Evolutionary conservation across 176 grass and related monocot genomes (phyloP), one percentile per base, ranked within the genome.

Genomic region (Secale cereale): DNA sequence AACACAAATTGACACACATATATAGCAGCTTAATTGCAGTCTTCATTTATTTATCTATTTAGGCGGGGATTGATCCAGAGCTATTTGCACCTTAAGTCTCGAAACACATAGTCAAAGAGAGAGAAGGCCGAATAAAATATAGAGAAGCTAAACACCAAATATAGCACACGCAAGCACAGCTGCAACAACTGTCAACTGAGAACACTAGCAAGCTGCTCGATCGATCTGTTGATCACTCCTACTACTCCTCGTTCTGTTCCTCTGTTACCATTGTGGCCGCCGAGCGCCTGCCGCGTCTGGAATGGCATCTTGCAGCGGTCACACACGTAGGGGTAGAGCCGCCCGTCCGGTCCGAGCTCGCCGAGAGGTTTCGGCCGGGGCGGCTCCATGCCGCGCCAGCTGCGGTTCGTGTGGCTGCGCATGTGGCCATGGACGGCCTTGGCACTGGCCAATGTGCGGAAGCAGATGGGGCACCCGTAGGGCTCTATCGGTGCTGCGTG

Each of bases 391-490:
- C 92, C 92, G 7, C 84, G 89, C 84, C 80, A 94, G 1, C 26
- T 3, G 2, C 89, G 89, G 4, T 89, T 81, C 7, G 84, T 84
- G 81, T 89, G 89, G 71, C 64, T 72, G 57, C 92, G 83, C 89
- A 91, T 89, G 71, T 94, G 92, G 0, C 92, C 86, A 59, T 91
- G 89, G 19, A 89, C 28, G 1, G 89, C 92, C 65, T 89, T 94
- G 20, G 29, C 37, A n/a, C 32, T 43, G 74, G 19, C 26, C 28
- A 94, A 94, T 12, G 7, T 4, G 8, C 81, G 81, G n/a, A 59
- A 0, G 29, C 92, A 94, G 29, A 91, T 14, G 12, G 89, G 92
- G 61, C 92, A 94, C 0, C 10, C n/a, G 65, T 59, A 67, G 30
- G 39, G 10, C 25, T 27, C 3, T 25, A 14, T 32, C 67, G 0